Evolutionary conservation across 768 basidiomycete species (phyloP), one percentile per base, ranked within the genome.

Genomic region (Dioszegia aurantiaca): DNA sequence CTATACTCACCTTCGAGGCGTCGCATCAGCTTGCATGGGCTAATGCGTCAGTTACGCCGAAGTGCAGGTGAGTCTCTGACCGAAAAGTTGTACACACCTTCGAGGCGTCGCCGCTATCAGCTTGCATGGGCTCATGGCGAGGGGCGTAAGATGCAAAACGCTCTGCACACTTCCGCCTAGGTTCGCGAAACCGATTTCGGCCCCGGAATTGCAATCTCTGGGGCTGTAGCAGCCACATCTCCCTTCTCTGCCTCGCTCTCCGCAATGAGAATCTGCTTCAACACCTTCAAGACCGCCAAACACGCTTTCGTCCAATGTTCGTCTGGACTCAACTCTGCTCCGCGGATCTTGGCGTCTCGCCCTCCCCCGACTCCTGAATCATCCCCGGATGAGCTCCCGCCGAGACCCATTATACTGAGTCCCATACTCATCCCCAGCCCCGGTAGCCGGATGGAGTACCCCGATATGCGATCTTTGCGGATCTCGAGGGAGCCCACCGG

Each of bases 281-380:
- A 55, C 10, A 74, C 70, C 31, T 61, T 59, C 57, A 95, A 80
- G 58, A 98, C 89, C 68, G 95, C 92, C 30, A 90, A 83, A 68
- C 98, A 79, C 3, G 92, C 90, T 59, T 90, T 85, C 23, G 94
- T 97, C 94, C 94, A 99, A 0, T 85, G 82, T 70, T 99, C 94
- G 73, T 99, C 94, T 67, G 90, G 89, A 14, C 67, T 55, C 39
- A 43, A 31, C 19, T 48, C 59, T 10, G 56, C 55, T 39, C 42
- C 53, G 12, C 47, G 31, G 17, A 49, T 53, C 33, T 57, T 39
- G 23, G 55, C 21, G 27, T 56, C 49, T 27, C 48, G n/a, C 3
- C 41, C 41, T 11, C 41, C 54, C 16, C 8, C 14, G 8, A 6
- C 33, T 33, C 33, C 33, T 6, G 61, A 64, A 44, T 51, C 54